Evolutionary conservation across 1,139 yeast species (phyloP), one percentile per base, ranked within the genome.

Genomic region (Taphrina betulina): DNA sequence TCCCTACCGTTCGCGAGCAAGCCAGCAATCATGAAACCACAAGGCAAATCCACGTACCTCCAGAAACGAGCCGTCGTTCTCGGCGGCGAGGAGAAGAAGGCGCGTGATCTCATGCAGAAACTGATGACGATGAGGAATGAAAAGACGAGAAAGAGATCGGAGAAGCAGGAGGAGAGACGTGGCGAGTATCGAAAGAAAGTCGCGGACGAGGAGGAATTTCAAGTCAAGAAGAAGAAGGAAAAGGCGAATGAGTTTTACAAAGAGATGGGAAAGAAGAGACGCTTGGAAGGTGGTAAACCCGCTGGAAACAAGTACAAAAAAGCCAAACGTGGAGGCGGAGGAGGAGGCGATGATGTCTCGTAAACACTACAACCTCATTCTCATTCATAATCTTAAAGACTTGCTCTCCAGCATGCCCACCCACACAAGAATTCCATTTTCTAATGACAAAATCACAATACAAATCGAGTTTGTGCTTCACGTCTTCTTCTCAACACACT

Each of bases 1-100:
- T 80, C 82, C 38, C 76, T 92, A 63, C 99, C 99, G 40, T 92
- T 86, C 76, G 85, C 85, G 66, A 87, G 96, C 12, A 97, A 92
- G 75, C 80, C 87, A 46, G 67, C 67, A 29, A 80, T 82, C 65
- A 85, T 87, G 92, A 85, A 84, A 70, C 95, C 96, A 26, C 95
- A 85, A 70, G 82, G 80, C 76, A 85, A 85, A 71, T 78, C 80
- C 66, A 81, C 95, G 0, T 92, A 92, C 69, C 71, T 85, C 79
- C 83, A 83, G 61, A 90, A 89, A 75, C 82, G 98, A 67, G 98
- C 98, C 0, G 96, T 92, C 57, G 74, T 90, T 53, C 86, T 84
- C 42, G 95, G 94, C 23, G 63, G 63, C 14, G 63, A 58, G 17
- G 96, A 89, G 60, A 88, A 87, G 82, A 86, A 87, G 74, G 92